Evolutionary conservation across 345 rosid genomes (phyloP).

Genomic region (Cardamine resedifolia): DNA sequence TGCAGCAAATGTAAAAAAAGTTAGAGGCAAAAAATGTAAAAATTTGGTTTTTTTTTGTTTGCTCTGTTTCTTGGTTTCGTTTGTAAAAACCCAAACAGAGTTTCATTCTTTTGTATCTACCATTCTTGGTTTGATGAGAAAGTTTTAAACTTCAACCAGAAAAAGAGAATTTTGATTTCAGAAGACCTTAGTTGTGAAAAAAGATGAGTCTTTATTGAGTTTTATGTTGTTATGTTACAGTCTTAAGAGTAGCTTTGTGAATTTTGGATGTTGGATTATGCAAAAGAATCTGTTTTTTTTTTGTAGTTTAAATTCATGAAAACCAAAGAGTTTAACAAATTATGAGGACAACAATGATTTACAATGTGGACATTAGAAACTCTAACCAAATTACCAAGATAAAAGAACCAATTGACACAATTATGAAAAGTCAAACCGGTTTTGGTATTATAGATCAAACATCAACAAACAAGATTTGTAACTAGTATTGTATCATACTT

Average conservation of each 20-base stretch:
- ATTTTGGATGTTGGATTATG: neutral
- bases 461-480: slow-evolving; percentile 20
- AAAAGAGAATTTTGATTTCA: too few relatives aligned
- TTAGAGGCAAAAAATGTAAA: too few relatives aligned
- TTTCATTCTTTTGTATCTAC: neutral
- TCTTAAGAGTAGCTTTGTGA: neutral
- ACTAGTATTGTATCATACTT: slow-evolving; percentile 4
- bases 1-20: neutral
- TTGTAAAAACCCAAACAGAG: neutral
- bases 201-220: neutral
- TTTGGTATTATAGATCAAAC: slow-evolving; percentile 33
- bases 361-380: slow-evolving; percentile 29
- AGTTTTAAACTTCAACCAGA: too few relatives aligned
- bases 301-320: neutral
- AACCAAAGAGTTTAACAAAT: slow-evolving; percentile 19
- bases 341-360: slow-evolving; percentile 26
- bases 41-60: too few relatives aligned
- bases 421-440: slow-evolving; percentile 20
- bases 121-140: too few relatives aligned
- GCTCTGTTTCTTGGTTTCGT: too few relatives aligned
- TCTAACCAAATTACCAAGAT: slow-evolving; percentile 22
- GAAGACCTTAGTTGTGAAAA: too few relatives aligned
- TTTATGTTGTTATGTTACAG: neutral
- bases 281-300: neutral
- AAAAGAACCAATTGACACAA: slow-evolving; percentile 28